Percentiles rank a stretch among this genome's conserved stretches.
Conservation (phyloP, 129 eudicot genomes). For the Pseudognaphalium luteoalbum region DNA sequence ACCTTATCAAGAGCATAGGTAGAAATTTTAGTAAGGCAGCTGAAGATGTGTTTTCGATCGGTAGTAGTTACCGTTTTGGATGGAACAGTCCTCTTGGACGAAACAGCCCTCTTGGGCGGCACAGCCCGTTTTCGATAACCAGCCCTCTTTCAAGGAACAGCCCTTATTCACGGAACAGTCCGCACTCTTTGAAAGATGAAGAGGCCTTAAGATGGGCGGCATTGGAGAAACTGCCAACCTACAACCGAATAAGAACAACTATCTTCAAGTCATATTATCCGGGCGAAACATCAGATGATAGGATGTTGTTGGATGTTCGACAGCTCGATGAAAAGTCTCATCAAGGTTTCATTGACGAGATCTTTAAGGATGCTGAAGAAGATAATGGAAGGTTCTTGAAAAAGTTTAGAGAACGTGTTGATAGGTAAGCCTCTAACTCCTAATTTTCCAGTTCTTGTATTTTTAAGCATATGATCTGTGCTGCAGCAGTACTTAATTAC, state of each 20-base stretch:
- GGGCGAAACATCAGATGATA: conserved; percentile 19
- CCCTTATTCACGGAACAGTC: conserved; percentile 24
- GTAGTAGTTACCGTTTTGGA: not conserved
- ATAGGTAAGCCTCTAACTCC: conserved; percentile 43
- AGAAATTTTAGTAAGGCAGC: conserved; percentile 18
- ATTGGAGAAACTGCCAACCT: conserved; percentile 57
- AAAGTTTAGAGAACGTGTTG: conserved; percentile 53
- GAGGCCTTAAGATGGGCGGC: conserved; percentile 62
- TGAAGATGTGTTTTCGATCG: conserved; percentile 9
- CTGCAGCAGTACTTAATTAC: too few species aligned
- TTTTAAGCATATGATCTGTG: too few species aligned
- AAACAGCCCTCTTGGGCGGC: conserved; percentile 35
- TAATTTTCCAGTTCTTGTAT: too few species aligned
- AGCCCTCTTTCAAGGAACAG: conserved; percentile 9
- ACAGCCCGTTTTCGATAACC: conserved; percentile 35
- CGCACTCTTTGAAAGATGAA: conserved; percentile 39
- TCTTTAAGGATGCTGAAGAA: conserved; percentile 58
- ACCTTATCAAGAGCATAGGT: conserved; percentile 26
- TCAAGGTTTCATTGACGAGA: conserved; percentile 45
- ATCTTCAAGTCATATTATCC: conserved; percentile 35
- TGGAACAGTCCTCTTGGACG: conserved; percentile 22
- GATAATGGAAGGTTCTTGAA: conserved; percentile 60
- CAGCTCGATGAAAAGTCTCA: conserved; percentile 33
- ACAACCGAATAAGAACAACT: conserved; percentile 39
- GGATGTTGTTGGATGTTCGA: conserved; percentile 32